Base-by-base conservation (phyloP, 441 rosid species). In the Pelargonium fulgidum region DNA sequence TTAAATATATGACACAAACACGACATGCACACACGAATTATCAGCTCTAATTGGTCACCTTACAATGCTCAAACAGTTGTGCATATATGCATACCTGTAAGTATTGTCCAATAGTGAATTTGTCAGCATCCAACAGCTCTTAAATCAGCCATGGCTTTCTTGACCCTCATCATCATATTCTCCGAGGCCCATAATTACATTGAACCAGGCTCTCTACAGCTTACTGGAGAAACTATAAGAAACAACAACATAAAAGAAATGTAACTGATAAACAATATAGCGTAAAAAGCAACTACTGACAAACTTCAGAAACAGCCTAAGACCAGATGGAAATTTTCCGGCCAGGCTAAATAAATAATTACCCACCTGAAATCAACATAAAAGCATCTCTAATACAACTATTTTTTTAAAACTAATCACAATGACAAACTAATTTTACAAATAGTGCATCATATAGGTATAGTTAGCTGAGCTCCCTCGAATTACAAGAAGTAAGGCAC, bases 171-270 rank as follows among this genome's bases (percentile, higher is more conserved):
- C 87, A 67, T 91, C 97, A 65, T 95, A 79, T 84, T 93, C 99
- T 76, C 97, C 97, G 14, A 91, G 96, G 66, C 99, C 99, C 78
- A 93, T 79, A 97, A 93, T 93, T 78, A 93, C 82, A 33, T 78
- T 84, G 87, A 20, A 79, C 91, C 71, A 93, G 84, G 62, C 81
- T 71, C 50, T 91, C 91, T n/a, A 93, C 89, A 78, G 96, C 96
- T 77, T 78, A 74, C 66, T 91, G 75, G 80, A 91, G 96, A n/a
- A 97, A 96, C 39, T 90, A 88, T 73, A 93, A 91, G 83, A 89
- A 96, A 45, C 50, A 65, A 39, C 2, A 44, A 41, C 14, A 66
- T 56, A 68, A 61, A 22, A 4, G 6, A 62, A 72, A 64, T 11
- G 71, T 70, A 77, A 68, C 70, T 63, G 47, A 66, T 36, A 64